Conservation (phyloP, 768 basidiomycete genomes). For the Termitomyces sp. region DNA sequence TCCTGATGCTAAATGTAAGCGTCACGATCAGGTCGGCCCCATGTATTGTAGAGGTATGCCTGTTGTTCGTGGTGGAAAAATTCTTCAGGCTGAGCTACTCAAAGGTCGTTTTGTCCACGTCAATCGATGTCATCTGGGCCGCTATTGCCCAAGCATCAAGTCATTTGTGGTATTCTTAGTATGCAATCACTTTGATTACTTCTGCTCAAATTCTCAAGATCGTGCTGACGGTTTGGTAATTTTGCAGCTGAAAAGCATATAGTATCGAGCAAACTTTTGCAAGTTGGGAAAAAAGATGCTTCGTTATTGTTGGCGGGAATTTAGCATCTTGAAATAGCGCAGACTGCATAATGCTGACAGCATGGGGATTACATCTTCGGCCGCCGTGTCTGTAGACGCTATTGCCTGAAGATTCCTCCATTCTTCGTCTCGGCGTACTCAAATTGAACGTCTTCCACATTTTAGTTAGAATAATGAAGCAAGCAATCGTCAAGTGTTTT, state of each 20-base stretch:
- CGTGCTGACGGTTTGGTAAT: neutral
- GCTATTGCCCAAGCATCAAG: slow-evolving; percentile 23
- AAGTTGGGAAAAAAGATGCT: no score
- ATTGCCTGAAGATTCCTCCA: neutral
- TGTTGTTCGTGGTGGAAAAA: neutral
- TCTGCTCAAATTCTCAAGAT: neutral
- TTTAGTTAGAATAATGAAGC: neutral
- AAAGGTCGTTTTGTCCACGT: slow-evolving; percentile 30
- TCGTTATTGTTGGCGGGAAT: no score
- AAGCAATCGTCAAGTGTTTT: neutral
- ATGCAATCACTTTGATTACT: slow-evolving; percentile 11
- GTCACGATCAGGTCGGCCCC: no score
- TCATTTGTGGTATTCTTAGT: neutral
- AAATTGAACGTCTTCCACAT: neutral
- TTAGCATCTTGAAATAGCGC: no score
- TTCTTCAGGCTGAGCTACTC: neutral
- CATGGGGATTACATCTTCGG: neutral
- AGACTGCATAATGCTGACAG: no score
- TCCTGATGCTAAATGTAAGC: slow-evolving; percentile 1
- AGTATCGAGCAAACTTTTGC: no score
- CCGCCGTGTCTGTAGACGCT: neutral
- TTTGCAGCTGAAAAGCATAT: no score
- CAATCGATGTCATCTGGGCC: slow-evolving; percentile 21
- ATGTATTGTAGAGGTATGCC: slow-evolving; percentile 11
- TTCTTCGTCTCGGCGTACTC: neutral